A percentile compares a stretch with the other conserved stretches of the same genome.
phyloP scores from a whole-genome alignment of 179 eudicot species.

The Corrigiola litoralis region DNA sequence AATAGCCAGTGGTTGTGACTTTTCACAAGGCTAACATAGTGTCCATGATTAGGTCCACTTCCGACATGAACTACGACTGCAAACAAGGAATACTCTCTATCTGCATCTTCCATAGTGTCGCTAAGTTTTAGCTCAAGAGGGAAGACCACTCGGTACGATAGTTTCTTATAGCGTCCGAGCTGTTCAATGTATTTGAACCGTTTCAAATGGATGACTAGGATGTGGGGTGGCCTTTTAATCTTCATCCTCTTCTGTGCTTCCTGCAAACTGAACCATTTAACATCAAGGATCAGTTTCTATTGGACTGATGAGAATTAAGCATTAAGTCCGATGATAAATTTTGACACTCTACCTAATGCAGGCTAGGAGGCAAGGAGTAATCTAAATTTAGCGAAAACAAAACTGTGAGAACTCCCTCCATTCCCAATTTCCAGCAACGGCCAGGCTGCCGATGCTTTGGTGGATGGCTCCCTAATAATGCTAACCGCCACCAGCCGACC shows the following conservation, averaged over 20 bases:
- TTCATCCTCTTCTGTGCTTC: constrained; percentile 97
- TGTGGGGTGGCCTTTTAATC: constrained; percentile 82
- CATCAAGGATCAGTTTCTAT: neutral
- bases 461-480: too few relatives aligned
- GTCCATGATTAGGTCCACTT: constrained; percentile 91
- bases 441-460: too few relatives aligned
- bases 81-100: constrained; percentile 74
- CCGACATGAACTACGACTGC: constrained; percentile 91
- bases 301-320: too few relatives aligned
- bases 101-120: constrained; percentile 71
- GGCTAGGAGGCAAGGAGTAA: too few relatives aligned
- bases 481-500: too few relatives aligned
- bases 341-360: too few relatives aligned
- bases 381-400: too few relatives aligned
- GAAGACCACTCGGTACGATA: constrained; percentile 84
- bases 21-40: constrained; percentile 85
- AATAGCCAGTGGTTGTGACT: constrained; percentile 90
- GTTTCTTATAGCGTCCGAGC: constrained; percentile 70
- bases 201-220: constrained; percentile 83
- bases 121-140: constrained; percentile 83
- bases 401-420: too few relatives aligned
- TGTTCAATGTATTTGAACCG: constrained; percentile 88
- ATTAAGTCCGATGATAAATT: too few relatives aligned
- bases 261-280: constrained; percentile 53
- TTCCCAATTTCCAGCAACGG: too few relatives aligned